Evolutionary conservation across 2,329 filamentous ascomycete species (phyloP).

Genomic region (Ceratocystis huliohia): DNA sequence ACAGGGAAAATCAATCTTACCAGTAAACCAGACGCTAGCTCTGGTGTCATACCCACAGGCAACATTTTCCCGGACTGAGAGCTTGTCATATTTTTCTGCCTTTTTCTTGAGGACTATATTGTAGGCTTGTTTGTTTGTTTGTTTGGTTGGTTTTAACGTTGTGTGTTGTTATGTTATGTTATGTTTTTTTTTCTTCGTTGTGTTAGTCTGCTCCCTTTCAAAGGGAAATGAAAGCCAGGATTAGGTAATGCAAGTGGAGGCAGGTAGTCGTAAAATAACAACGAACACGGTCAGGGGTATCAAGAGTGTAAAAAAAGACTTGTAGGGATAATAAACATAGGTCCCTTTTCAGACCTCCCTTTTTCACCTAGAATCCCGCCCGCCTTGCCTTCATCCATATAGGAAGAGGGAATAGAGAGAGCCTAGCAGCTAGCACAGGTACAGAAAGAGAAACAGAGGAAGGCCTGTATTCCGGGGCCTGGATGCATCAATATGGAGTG

Average conservation of each 20-base stretch:
- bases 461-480: neutral
- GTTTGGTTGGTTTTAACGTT: neutral
- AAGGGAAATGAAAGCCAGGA: neutral
- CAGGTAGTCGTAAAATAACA: too few species aligned
- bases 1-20: constrained; percentile 23
- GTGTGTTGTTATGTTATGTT: neutral
- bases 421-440: constrained; percentile 3
- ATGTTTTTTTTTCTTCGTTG: neutral
- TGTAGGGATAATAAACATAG: too few species aligned
- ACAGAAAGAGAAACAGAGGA: constrained; percentile 1
- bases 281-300: too few species aligned
- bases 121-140: neutral
- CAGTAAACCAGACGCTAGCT: constrained; percentile 22
- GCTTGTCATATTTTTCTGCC: neutral
- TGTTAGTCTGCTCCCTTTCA: neutral
- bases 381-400: neutral
- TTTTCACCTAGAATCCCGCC: neutral
- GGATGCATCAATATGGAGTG: neutral
- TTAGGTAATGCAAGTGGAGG: too few species aligned
- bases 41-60: constrained; percentile 3
- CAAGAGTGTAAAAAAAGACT: too few species aligned
- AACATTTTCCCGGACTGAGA: neutral
- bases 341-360: neutral
- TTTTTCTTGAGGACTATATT: neutral
- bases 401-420: neutral